Percentiles rank a stretch among this genome's conserved stretches.
phyloP scores from a whole-genome alignment of 2,329 filamentous ascomycete species.

The Cladophialophora yegresii region DNA sequence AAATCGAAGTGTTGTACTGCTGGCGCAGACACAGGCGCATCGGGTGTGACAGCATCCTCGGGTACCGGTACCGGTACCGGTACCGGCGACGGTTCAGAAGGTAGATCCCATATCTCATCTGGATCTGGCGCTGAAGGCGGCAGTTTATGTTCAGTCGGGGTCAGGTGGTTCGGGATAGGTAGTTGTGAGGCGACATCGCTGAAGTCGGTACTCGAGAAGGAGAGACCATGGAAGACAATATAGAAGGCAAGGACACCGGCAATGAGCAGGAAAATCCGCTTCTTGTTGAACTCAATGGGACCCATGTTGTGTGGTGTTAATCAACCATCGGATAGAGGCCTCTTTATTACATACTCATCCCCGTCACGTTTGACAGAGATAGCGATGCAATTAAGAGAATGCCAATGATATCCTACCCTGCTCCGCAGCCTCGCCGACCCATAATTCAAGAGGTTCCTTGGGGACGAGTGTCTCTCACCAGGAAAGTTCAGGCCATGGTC shows the following conservation, averaged over 20 bases:
- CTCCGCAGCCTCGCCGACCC: not conserved
- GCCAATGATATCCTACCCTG: slow-evolving; percentile 1
- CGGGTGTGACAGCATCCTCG: not conserved
- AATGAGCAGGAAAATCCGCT: slow-evolving; percentile 35
- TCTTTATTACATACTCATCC: not conserved
- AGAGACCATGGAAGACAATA: slow-evolving; percentile 34
- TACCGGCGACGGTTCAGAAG: slow-evolving; percentile 13
- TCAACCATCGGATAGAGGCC: not conserved
- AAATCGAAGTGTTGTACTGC: slow-evolving; percentile 32
- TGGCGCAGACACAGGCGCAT: slow-evolving; percentile 12
- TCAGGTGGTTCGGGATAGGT: slow-evolving; percentile 20
- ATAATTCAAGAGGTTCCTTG: not conserved
- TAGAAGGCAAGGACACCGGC: slow-evolving; percentile 32
- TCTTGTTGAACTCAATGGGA: slow-evolving; percentile 36
- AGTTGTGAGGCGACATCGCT: slow-evolving; percentile 24
- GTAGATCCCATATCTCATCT: slow-evolving; percentile 28
- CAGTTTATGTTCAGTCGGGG: slow-evolving; percentile 25
- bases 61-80: slow-evolving; percentile 3
- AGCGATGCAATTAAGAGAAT: not conserved
- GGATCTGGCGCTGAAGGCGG: slow-evolving; percentile 20
- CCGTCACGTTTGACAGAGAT: not conserved
- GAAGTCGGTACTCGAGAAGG: slow-evolving; percentile 15
- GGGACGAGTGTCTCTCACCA: not conserved
- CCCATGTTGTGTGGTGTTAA: slow-evolving; percentile 25
- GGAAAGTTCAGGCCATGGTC: not conserved